Percentiles rank a stretch among this genome's conserved stretches.
phyloP scores from a whole-genome alignment of 106 monocot genomes.

The Dactylorhiza incarnata region DNA sequence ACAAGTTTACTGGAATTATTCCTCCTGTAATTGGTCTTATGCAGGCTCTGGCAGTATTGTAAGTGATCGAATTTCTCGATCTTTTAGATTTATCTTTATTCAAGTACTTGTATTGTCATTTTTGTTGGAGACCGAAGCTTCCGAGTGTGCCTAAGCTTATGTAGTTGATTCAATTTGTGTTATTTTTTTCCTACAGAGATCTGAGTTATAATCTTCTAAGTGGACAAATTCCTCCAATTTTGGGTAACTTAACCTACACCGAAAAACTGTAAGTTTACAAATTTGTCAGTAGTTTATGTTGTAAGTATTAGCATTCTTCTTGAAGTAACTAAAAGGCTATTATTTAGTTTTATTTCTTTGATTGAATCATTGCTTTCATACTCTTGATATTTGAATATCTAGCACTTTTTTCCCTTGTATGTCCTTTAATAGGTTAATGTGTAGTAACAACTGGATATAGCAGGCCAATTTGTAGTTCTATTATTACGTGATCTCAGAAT shows the following conservation, averaged over 20 bases:
- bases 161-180: background rate
- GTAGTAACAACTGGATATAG: background rate
- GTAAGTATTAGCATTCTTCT: background rate
- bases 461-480: background rate
- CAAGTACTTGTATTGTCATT: background rate
- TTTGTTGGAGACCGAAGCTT: background rate
- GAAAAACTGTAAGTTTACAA: slow-evolving; percentile 77
- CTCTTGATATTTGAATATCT: background rate
- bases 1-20: slow-evolving; percentile 72
- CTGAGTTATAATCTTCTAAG: slow-evolving; percentile 70
- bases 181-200: slow-evolving; percentile 47
- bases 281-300: background rate
- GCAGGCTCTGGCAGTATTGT: slow-evolving; percentile 97
- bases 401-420: background rate
- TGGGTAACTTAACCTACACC: slow-evolving; percentile 94
- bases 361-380: background rate
- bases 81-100: background rate
- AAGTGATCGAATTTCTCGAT: slow-evolving; percentile 13
- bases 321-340: background rate
- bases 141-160: background rate
- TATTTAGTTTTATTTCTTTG: background rate
- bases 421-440: background rate
- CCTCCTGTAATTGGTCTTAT: slow-evolving; percentile 93
- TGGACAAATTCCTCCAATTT: slow-evolving; percentile 77
- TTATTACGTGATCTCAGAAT: background rate